Percentiles rank a stretch among this genome's conserved stretches.
phyloP scores from a whole-genome alignment of 306 rosid genomes.

The Psophocarpus tetragonolobus region DNA sequence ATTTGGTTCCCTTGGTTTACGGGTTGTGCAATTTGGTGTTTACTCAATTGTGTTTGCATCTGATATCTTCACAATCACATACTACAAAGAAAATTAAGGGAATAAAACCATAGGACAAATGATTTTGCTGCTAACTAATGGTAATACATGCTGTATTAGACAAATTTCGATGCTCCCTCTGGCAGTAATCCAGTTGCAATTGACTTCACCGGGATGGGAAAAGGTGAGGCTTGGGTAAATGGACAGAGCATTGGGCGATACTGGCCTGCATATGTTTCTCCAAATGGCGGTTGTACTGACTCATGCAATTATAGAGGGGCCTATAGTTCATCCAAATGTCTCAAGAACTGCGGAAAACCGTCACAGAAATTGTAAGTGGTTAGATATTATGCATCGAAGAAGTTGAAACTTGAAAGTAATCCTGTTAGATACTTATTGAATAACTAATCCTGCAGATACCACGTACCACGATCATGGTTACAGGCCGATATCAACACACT shows the following conservation, averaged over 20 bases:
- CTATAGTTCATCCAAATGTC: constrained; percentile 62
- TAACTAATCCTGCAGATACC: constrained; percentile 57
- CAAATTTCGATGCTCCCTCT: constrained; percentile 63
- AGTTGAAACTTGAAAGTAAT: constrained; percentile 21
- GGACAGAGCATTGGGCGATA: constrained; percentile 96
- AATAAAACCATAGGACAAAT: neutral
- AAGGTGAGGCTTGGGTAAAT: constrained; percentile 97
- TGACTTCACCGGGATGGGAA: constrained; percentile 91
- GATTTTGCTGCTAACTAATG: constrained; percentile 30
- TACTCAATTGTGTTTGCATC: neutral
- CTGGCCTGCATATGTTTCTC: constrained; percentile 71
- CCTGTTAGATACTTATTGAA: constrained; percentile 17
- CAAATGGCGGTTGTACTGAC: constrained; percentile 54
- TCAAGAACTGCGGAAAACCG: constrained; percentile 83
- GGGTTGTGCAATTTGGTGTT: neutral
- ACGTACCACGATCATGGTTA: constrained; percentile 84
- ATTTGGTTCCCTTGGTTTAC: neutral
- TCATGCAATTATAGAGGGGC: constrained; percentile 67
- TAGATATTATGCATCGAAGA: neutral
- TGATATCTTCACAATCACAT: neutral
- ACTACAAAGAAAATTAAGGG: neutral
- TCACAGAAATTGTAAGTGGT: constrained; percentile 75
- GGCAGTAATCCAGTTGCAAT: constrained; percentile 80
- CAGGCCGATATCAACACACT: constrained; percentile 60
- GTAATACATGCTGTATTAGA: constrained; percentile 49